Percentiles rank a stretch among this genome's conserved stretches.
Conservation (phyloP, 169 alveolate species). For the Toxoplasma gondii region DNA sequence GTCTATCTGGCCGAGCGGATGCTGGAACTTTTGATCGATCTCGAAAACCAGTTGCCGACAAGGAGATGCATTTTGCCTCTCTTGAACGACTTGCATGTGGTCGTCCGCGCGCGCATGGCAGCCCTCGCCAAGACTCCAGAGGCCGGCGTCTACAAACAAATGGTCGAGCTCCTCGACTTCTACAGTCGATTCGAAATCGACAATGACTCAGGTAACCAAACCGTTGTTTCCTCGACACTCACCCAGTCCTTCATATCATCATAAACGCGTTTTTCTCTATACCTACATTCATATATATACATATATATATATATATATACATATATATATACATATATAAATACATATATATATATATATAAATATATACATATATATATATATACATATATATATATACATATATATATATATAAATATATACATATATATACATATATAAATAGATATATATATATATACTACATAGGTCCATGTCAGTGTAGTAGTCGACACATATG, state of each 20-base stretch:
- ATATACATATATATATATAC: no score
- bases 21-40: slow-evolving; percentile 71
- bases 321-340: neutral
- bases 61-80: slow-evolving; percentile 73
- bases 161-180: slow-evolving; percentile 62
- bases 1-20: slow-evolving; percentile 47
- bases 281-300: no score
- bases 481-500: no score
- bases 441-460: no score
- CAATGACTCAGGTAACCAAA: slow-evolving; percentile 68
- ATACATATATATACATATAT: no score
- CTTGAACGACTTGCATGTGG: slow-evolving; percentile 68
- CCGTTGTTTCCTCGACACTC: neutral
- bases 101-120: slow-evolving; percentile 47
- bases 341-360: neutral
- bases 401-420: no score
- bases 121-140: slow-evolving; percentile 35
- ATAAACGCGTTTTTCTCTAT: no score
- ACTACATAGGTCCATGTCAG: no score
- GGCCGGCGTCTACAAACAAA: slow-evolving; percentile 46
- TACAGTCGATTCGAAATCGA: slow-evolving; percentile 75
- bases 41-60: slow-evolving; percentile 72
- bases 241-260: neutral
- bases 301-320: neutral
- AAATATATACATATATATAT: no score